Conservation (phyloP, 495 filamentous ascomycete species). For the Parathielavia appendiculata region DNA sequence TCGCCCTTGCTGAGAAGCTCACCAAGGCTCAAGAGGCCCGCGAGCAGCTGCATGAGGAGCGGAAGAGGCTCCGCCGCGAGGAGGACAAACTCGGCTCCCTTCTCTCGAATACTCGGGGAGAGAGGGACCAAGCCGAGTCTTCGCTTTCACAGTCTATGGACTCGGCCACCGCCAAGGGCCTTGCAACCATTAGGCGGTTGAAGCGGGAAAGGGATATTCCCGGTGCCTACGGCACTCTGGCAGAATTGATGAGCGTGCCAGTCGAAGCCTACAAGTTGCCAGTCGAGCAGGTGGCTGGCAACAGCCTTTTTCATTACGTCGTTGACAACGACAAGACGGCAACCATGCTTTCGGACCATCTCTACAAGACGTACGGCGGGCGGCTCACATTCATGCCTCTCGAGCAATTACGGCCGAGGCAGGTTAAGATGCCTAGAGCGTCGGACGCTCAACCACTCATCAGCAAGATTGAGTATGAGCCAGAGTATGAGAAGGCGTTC, state of each 20-base stretch:
- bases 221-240: slow-evolving; percentile 89
- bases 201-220: slow-evolving; percentile 69
- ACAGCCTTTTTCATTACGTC: slow-evolving; percentile 92
- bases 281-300: slow-evolving; percentile 87
- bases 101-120: slow-evolving; percentile 64
- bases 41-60: slow-evolving; percentile 76
- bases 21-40: slow-evolving; percentile 73
- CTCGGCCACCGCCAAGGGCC: slow-evolving; percentile 72
- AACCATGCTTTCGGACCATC: slow-evolving; percentile 67
- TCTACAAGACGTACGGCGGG: slow-evolving; percentile 76
- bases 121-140: slow-evolving; percentile 70
- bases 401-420: slow-evolving; percentile 64
- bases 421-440: slow-evolving; percentile 71
- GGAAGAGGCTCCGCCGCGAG: slow-evolving; percentile 87
- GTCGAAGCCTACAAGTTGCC: slow-evolving; percentile 79
- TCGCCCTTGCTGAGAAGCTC: slow-evolving; percentile 64
- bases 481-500: slow-evolving; percentile 75
- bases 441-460: slow-evolving; percentile 84
- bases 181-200: slow-evolving; percentile 74
- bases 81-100: slow-evolving; percentile 78
- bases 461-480: slow-evolving; percentile 75
- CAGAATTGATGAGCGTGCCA: slow-evolving; percentile 78
- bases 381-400: slow-evolving; percentile 94
- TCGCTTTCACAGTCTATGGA: slow-evolving; percentile 84
- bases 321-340: slow-evolving; percentile 90